Conservation (phyloP, 768 basidiomycete species). For the Austroboletus eburneus region DNA sequence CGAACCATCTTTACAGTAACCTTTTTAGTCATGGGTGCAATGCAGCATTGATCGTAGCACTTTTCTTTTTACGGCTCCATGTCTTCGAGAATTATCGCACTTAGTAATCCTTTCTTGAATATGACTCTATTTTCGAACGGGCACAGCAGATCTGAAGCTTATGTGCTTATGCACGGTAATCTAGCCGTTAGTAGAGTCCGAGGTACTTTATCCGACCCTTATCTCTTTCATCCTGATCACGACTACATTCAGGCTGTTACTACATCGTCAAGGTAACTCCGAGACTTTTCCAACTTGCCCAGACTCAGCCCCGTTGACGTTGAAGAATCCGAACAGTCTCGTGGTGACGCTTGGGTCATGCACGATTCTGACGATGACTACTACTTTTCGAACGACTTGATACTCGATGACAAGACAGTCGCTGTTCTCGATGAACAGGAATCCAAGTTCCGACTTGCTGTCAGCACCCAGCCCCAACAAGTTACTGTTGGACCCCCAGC, state of each 20-base stretch:
- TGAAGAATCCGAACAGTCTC: not conserved
- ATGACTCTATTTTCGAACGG: too few species aligned
- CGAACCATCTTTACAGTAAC: slow-evolving; percentile 5
- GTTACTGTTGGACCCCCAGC: slow-evolving; percentile 34
- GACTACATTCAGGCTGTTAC: too few species aligned
- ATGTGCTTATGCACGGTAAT: too few species aligned
- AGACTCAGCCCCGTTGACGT: too few species aligned
- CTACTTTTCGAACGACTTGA: slow-evolving; percentile 59
- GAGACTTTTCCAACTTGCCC: too few species aligned
- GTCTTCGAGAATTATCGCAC: not conserved
- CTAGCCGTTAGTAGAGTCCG: too few species aligned
- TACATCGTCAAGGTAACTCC: too few species aligned
- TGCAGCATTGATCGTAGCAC: slow-evolving; percentile 8
- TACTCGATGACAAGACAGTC: slow-evolving; percentile 58
- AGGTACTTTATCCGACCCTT: too few species aligned
- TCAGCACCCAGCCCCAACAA: slow-evolving; percentile 23
- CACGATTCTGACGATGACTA: slow-evolving; percentile 67
- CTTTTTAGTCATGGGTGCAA: slow-evolving; percentile 7
- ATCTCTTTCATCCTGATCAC: too few species aligned
- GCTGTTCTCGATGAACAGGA: slow-evolving; percentile 62
- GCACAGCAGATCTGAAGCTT: too few species aligned
- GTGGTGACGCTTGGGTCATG: slow-evolving; percentile 33
- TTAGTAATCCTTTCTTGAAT: too few species aligned
- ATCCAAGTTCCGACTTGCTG: slow-evolving; percentile 28
- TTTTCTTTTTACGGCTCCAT: slow-evolving; percentile 5